Evolutionary conservation across 139 green algal species (phyloP).

Genomic region (Ettlia oleoabundans): DNA sequence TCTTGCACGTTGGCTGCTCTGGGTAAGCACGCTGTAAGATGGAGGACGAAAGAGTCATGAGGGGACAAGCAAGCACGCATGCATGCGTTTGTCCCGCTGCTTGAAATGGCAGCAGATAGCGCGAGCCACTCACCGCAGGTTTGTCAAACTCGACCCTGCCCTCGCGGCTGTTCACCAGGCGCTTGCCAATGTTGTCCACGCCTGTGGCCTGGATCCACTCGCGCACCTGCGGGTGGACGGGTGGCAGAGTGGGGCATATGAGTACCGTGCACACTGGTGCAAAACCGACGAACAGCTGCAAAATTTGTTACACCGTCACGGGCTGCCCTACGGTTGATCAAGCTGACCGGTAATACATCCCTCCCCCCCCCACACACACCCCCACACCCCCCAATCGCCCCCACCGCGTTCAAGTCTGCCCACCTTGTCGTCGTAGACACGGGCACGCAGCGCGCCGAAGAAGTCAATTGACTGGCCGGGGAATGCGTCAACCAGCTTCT

Average conservation of each 20-base stretch:
- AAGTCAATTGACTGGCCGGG: constrained; percentile 99
- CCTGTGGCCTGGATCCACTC: constrained; percentile 84
- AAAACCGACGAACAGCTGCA: neutral
- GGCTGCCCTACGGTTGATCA: too few species aligned
- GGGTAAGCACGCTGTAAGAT: too few species aligned
- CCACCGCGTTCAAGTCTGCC: too few species aligned
- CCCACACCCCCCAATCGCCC: too few species aligned
- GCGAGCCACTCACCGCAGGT: too few species aligned
- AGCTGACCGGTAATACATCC: too few species aligned
- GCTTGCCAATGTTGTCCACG: constrained; percentile 88
- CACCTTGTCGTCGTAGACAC: constrained; percentile 95
- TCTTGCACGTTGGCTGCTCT: too few species aligned
- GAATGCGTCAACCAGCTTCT: constrained; percentile 96
- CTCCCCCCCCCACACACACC: neutral
- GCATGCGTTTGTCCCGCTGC: too few species aligned
- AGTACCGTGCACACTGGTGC: too few species aligned
- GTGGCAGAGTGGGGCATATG: neutral
- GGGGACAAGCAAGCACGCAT: too few species aligned
- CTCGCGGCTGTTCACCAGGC: constrained; percentile 91
- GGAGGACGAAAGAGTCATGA: too few species aligned
- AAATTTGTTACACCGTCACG: neutral
- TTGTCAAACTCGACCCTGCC: constrained; percentile 87
- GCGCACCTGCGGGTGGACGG: constrained; percentile 57
- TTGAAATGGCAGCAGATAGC: too few species aligned
- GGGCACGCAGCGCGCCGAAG: constrained; percentile 95